Conservation (phyloP, 2,329 filamentous ascomycete genomes). For the Macrophomina tecta region DNA sequence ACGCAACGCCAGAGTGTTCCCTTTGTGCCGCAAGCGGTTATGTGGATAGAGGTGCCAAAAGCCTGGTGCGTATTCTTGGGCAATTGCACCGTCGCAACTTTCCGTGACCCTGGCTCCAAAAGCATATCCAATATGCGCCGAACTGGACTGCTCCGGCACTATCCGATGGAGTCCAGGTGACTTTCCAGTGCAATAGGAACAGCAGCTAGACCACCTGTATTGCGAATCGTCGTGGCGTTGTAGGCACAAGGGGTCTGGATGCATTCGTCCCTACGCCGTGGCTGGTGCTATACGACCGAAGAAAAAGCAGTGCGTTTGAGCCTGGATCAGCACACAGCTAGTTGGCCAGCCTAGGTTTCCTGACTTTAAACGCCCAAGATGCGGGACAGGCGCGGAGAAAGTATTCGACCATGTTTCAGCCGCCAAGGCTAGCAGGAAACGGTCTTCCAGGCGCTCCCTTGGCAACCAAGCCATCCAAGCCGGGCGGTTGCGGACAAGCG, state of each 20-base stretch:
- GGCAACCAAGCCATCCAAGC: slow-evolving; percentile 20
- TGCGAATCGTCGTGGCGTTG: neutral
- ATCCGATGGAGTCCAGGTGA: neutral
- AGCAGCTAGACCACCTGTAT: neutral
- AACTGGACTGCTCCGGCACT: neutral
- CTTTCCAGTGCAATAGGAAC: neutral
- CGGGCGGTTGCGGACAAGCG: slow-evolving; percentile 5
- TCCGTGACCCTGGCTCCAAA: neutral
- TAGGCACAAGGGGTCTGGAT: neutral
- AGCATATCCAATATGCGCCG: neutral
- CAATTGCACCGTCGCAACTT: neutral
- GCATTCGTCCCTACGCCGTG: neutral
- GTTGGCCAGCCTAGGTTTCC: neutral
- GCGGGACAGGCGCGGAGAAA: neutral
- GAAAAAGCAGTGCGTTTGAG: neutral
- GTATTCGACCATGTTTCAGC: neutral
- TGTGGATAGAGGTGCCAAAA: neutral
- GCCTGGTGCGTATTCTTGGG: neutral
- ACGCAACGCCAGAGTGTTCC: neutral
- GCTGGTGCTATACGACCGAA: neutral
- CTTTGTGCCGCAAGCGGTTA: neutral
- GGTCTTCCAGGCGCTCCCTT: neutral
- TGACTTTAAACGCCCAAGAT: neutral
- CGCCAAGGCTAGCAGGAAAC: slow-evolving; percentile 7
- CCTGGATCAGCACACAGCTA: neutral